These are phyloP conservation scores for Poronia punctata DNA, from an alignment of 495 filamentous ascomycete genomes.

Conservation along the genomic window DNA sequence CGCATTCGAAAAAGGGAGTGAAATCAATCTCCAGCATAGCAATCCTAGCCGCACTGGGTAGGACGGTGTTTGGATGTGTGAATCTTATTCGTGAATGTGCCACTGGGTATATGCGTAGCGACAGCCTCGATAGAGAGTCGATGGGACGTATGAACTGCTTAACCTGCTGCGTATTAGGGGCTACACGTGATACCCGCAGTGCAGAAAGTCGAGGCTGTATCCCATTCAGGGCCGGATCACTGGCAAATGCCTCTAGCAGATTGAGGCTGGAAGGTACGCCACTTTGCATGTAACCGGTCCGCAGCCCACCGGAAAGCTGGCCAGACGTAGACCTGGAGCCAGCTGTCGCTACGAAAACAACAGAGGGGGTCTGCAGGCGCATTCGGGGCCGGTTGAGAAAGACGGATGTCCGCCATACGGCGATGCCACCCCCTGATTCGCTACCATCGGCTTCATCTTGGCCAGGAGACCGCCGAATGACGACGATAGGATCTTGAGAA, in stretches of 20 bases:
- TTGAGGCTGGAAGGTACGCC: constrained; percentile 71
- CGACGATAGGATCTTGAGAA: constrained; percentile 53
- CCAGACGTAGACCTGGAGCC: constrained; percentile 52
- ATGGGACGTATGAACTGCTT: constrained; percentile 51
- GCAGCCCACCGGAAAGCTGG: constrained; percentile 38
- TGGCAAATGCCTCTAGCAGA: constrained; percentile 67
- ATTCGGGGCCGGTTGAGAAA: constrained; percentile 70
- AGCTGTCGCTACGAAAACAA: constrained; percentile 71
- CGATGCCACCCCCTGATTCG: constrained; percentile 39
- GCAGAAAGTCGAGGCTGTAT: constrained; percentile 71
- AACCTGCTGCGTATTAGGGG: constrained; percentile 47
- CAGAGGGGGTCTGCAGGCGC: constrained; percentile 67
- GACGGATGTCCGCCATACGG: constrained; percentile 76
- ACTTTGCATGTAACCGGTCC: constrained; percentile 71
- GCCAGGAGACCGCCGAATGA: constrained; percentile 41
- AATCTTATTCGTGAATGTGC: constrained; percentile 82
- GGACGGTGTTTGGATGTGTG: constrained; percentile 58
- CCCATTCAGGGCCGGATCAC: constrained; percentile 60
- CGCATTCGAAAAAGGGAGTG: constrained; percentile 70
- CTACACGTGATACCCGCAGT: constrained; percentile 68
- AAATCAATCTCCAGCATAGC: constrained; percentile 85
- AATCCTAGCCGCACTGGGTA: constrained; percentile 59
- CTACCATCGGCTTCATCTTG: constrained; percentile 29
- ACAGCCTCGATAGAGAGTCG: constrained; percentile 57
- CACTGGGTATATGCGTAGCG: constrained; percentile 68